Evolutionary conservation across 108 stramenopile species (phyloP).

Genomic region (Aurantiochytrium sp.): DNA sequence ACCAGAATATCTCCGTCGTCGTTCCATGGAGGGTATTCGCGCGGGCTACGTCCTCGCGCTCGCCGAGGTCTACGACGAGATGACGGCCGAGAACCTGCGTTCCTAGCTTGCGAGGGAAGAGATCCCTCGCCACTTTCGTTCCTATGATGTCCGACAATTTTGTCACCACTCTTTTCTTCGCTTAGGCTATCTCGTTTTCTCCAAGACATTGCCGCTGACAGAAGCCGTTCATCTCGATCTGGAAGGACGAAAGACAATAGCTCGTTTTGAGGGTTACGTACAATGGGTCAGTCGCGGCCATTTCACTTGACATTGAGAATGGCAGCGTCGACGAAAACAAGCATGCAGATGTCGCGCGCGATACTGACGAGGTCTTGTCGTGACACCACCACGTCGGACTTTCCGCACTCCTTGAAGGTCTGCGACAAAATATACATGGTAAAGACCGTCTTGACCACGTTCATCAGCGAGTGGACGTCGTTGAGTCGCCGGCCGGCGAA

Average conservation of each 20-base stretch:
- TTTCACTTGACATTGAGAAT: no score
- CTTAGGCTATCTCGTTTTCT: no score
- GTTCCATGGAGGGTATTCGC: conserved; percentile 20
- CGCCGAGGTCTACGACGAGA: conserved; percentile 18
- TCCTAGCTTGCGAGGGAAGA: neutral
- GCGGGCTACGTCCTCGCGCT: neutral
- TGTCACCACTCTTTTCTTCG: no score
- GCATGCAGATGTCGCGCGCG: neutral
- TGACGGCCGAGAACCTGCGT: neutral
- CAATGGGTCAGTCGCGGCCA: no score
- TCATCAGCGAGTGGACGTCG: neutral
- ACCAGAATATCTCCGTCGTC: neutral
- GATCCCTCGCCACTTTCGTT: neutral
- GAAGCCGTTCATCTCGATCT: no score
- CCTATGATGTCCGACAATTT: neutral
- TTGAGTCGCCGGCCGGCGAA: no score
- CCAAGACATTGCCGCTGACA: no score
- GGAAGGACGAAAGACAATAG: no score
- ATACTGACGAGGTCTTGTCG: neutral
- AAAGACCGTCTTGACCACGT: neutral
- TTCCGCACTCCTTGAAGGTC: neutral
- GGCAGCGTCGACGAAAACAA: no score
- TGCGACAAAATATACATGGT: neutral
- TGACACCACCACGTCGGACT: neutral
- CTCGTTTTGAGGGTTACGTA: no score